These are phyloP conservation scores for Cercis canadensis DNA, from an alignment of 306 rosid species.

Conservation along the genomic window DNA sequence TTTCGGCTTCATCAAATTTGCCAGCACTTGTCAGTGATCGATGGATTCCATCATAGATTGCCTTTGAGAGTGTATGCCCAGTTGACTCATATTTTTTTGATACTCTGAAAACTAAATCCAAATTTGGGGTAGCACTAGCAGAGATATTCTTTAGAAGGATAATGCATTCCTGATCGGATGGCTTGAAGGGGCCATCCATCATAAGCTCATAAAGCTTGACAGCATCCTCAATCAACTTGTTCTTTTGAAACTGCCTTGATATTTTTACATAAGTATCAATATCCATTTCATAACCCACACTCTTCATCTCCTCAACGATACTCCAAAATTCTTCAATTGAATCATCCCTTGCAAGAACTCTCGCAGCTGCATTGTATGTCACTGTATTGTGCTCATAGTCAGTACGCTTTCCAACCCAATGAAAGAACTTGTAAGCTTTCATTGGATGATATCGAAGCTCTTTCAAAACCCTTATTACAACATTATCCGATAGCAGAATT, in stretches of 20 bases:
- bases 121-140: constrained; percentile 52
- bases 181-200: constrained; percentile 88
- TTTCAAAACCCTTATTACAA: constrained; percentile 66
- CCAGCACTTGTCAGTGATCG: constrained; percentile 74
- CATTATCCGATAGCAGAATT: constrained; percentile 57
- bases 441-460: constrained; percentile 58
- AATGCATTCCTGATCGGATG: constrained; percentile 62
- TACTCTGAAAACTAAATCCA: constrained; percentile 68
- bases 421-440: constrained; percentile 66
- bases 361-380: constrained; percentile 73
- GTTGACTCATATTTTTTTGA: constrained; percentile 66
- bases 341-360: constrained; percentile 64
- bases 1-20: constrained; percentile 77
- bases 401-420: constrained; percentile 61
- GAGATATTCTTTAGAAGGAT: constrained; percentile 60
- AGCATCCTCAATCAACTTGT: constrained; percentile 73
- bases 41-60: constrained; percentile 82
- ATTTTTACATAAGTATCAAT: constrained; percentile 80
- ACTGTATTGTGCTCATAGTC: constrained; percentile 58
- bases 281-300: constrained; percentile 64
- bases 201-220: constrained; percentile 89
- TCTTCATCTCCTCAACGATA: constrained; percentile 70
- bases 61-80: constrained; percentile 67
- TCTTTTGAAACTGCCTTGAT: constrained; percentile 68
- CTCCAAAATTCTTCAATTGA: constrained; percentile 76